These are phyloP conservation scores for Citrus hindsii DNA, from an alignment of 345 rosid genomes.

Conservation along the genomic window DNA sequence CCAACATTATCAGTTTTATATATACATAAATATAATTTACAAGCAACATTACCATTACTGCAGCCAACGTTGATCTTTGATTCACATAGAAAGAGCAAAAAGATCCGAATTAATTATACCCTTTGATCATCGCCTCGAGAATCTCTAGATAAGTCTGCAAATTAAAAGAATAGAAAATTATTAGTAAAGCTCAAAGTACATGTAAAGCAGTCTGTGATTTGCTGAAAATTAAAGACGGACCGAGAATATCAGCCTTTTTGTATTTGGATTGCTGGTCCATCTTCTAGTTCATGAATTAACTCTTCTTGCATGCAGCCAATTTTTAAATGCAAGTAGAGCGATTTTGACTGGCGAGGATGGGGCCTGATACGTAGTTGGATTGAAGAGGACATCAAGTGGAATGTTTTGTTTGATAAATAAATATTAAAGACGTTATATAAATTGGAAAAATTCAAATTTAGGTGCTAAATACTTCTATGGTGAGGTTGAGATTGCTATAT, in stretches of 20 bases:
- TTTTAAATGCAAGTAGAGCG: slow-evolving; percentile 10
- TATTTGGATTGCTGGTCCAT: slow-evolving; percentile 21
- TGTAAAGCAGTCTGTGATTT: background rate
- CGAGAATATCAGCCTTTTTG: slow-evolving; percentile 16
- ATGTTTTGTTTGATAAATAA: slow-evolving; percentile 11
- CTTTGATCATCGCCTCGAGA: background rate
- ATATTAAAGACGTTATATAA: slow-evolving; percentile 27
- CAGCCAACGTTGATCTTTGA: background rate
- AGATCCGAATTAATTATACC: background rate
- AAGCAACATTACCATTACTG: background rate
- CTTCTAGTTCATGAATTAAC: background rate
- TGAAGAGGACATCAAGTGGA: slow-evolving; percentile 28
- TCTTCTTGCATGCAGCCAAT: slow-evolving; percentile 1
- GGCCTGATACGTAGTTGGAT: slow-evolving; percentile 20
- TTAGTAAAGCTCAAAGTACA: background rate
- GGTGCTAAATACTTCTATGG: slow-evolving; percentile 31
- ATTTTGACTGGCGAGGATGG: slow-evolving; percentile 14
- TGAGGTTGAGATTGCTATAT: background rate
- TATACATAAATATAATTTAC: too few relatives aligned
- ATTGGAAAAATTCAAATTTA: slow-evolving; percentile 24
- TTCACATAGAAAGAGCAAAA: background rate
- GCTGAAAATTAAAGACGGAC: slow-evolving; percentile 19
- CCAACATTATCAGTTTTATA: background rate
- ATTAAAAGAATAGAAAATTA: background rate
- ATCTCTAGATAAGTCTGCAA: slow-evolving; percentile 18